phyloP scores from a whole-genome alignment of 2,329 filamentous ascomycete species.

The Pseudogymnoascus sp. region DNA sequence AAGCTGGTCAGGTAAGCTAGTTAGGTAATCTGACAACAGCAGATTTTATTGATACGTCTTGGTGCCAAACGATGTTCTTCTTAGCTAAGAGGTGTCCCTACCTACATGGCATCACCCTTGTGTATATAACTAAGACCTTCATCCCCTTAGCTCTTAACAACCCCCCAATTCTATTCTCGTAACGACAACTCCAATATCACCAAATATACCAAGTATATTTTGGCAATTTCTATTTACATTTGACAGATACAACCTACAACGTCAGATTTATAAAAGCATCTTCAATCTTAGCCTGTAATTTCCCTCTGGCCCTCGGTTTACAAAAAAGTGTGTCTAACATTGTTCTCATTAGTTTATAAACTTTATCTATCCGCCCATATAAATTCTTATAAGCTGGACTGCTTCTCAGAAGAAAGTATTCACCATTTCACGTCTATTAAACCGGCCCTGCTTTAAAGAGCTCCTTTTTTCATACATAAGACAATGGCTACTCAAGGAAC shows the following conservation, averaged over 20 bases:
- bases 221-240: too few relatives aligned
- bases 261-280: too few relatives aligned
- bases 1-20: background rate
- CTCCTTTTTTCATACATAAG: background rate
- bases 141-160: background rate
- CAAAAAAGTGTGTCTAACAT: too few relatives aligned
- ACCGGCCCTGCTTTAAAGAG: background rate
- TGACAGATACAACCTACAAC: too few relatives aligned
- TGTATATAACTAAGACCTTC: background rate
- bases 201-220: too few relatives aligned
- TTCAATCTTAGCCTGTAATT: too few relatives aligned
- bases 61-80: background rate
- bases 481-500: background rate
- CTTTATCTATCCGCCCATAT: background rate
- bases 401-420: background rate
- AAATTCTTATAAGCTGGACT: background rate
- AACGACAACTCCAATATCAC: too few relatives aligned
- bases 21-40: background rate
- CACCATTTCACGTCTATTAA: background rate
- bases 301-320: too few relatives aligned
- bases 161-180: background rate
- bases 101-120: background rate
- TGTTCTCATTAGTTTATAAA: background rate
- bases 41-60: background rate
- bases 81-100: background rate